Percentiles rank a stretch among this genome's conserved stretches.
Evolutionary conservation across 805 yeast species (phyloP).

Genomic region (Sugiyamaella floridensis): DNA sequence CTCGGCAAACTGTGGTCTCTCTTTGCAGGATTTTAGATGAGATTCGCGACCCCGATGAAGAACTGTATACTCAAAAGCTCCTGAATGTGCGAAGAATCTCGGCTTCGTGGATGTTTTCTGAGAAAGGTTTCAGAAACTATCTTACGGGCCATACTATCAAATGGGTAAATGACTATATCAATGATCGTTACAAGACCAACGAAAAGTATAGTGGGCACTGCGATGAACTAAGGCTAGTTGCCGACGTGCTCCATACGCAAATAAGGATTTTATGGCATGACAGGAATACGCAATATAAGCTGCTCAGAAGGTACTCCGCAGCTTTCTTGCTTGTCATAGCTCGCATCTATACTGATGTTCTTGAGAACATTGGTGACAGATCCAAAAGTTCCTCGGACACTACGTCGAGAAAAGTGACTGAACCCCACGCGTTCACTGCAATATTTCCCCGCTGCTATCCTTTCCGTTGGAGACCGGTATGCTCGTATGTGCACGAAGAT

Average conservation of each 20-base stretch:
- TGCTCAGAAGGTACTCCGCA: not conserved
- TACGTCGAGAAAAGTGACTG: slow-evolving; percentile 22
- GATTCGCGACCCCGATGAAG: not conserved
- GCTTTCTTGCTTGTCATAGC: not conserved
- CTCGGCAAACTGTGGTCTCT: not conserved
- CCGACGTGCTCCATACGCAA: not conserved
- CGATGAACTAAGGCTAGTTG: not conserved
- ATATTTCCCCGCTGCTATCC: slow-evolving; percentile 63
- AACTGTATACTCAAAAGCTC: slow-evolving; percentile 37
- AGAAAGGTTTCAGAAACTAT: slow-evolving; percentile 21
- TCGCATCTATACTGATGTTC: slow-evolving; percentile 22
- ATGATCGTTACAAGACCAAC: not conserved
- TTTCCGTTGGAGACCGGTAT: slow-evolving; percentile 56
- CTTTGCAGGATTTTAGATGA: not conserved
- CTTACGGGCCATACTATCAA: slow-evolving; percentile 5
- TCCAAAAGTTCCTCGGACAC: slow-evolving; percentile 30
- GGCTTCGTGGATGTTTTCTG: slow-evolving; percentile 21
- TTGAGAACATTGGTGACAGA: not conserved
- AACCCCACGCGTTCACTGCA: slow-evolving; percentile 37
- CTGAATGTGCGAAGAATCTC: slow-evolving; percentile 45
- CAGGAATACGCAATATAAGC: not conserved
- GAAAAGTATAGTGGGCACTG: not conserved
- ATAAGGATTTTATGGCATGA: not conserved
- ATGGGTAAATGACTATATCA: not conserved
- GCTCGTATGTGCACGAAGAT: slow-evolving; percentile 66